Percentiles rank a stretch among this genome's conserved stretches.
Conservation (phyloP, 371 early-diverging fungal species). For the Coemansia sp. region DNA sequence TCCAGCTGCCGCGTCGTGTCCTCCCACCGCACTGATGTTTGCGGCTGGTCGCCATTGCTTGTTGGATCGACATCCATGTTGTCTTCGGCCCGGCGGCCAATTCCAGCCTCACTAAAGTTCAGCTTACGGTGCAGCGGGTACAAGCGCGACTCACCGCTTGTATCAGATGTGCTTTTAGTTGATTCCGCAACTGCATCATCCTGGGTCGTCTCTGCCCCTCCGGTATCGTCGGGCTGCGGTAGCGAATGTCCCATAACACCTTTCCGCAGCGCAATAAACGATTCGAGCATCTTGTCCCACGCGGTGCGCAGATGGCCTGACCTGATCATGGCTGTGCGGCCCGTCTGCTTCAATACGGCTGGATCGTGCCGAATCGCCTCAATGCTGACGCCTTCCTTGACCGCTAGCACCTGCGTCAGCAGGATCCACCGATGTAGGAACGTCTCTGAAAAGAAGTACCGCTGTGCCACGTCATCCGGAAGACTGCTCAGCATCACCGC, state of each 20-base stretch:
- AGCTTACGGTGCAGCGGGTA: slow-evolving; percentile 27
- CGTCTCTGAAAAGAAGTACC: slow-evolving; percentile 51
- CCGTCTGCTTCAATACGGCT: background rate
- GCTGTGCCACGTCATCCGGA: slow-evolving; percentile 49
- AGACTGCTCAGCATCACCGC: slow-evolving; percentile 37
- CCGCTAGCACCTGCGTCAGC: slow-evolving; percentile 40
- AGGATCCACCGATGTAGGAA: slow-evolving; percentile 51
- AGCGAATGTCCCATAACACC: slow-evolving; percentile 9
- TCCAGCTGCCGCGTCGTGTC: slow-evolving; percentile 30
- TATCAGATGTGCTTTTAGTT: background rate
- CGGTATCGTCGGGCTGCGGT: background rate
- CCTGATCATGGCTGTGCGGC: slow-evolving; percentile 2
- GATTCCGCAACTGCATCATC: background rate
- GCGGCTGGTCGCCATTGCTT: slow-evolving; percentile 1
- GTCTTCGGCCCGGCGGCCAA: slow-evolving; percentile 40
- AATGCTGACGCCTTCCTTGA: slow-evolving; percentile 19
- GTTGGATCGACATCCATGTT: slow-evolving; percentile 22
- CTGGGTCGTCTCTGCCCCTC: background rate
- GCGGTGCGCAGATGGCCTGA: slow-evolving; percentile 30
- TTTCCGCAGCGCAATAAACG: slow-evolving; percentile 25
- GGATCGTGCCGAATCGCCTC: slow-evolving; percentile 10
- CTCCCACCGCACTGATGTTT: slow-evolving; percentile 17
- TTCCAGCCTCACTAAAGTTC: slow-evolving; percentile 37
- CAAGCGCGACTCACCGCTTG: background rate
- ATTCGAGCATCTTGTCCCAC: slow-evolving; percentile 37